These are phyloP conservation scores for Pseudozyma sp. DNA, from an alignment of 1,284 basidiomycete genomes.

Conservation along the genomic window DNA sequence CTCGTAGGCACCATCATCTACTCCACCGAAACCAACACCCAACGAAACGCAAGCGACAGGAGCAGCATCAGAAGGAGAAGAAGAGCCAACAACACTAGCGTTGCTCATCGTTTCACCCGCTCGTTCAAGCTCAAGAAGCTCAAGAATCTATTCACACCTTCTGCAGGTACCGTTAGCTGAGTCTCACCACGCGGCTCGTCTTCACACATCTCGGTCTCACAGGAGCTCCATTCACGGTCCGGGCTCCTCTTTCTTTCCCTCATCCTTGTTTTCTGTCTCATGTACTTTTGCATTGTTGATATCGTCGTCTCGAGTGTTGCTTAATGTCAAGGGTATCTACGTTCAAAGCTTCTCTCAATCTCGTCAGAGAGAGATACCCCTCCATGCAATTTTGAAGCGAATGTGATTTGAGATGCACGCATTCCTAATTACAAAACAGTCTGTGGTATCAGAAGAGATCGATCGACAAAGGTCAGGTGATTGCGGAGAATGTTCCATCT, in stretches of 20 bases:
- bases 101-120: conserved; percentile 12
- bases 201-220: too few species aligned
- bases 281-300: too few species aligned
- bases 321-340: conserved; percentile 3
- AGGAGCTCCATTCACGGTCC: too few species aligned
- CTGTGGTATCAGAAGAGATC: conserved; percentile 26
- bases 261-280: too few species aligned
- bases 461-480: neutral
- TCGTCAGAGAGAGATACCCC: too few species aligned
- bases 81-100: conserved; percentile 19
- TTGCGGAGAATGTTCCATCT: neutral
- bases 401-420: conserved; percentile 8
- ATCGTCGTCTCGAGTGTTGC: neutral
- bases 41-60: conserved; percentile 21
- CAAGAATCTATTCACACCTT: conserved; percentile 26
- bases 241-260: too few species aligned
- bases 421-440: conserved; percentile 32
- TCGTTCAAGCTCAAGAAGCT: conserved; percentile 18
- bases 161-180: neutral
- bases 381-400: neutral
- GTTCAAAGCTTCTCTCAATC: too few species aligned
- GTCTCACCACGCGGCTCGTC: too few species aligned
- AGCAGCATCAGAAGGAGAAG: conserved; percentile 34
- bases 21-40: conserved; percentile 15
- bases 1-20: conserved; percentile 47